Percentiles rank a stretch among this genome's conserved stretches.
Evolutionary conservation across 371 early-diverging fungal genomes (phyloP).

Genomic region (Umbelopsis sp.): DNA sequence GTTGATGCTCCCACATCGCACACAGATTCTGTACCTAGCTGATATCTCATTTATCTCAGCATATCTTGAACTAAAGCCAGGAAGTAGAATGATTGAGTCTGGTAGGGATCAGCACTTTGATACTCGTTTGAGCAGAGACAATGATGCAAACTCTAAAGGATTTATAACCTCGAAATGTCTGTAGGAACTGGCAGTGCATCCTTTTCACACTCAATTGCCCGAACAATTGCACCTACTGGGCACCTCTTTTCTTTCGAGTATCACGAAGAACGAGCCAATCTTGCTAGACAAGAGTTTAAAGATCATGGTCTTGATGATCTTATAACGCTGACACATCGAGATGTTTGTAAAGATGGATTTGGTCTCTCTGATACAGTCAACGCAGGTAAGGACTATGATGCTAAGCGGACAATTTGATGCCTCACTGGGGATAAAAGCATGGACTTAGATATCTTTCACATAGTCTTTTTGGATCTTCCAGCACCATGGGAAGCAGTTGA

Average conservation of each 20-base stretch:
- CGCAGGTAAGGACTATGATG: constrained; percentile 56
- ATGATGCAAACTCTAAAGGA: background rate
- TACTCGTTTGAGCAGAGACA: background rate
- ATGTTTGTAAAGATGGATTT: constrained; percentile 94
- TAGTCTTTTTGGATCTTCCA: constrained; percentile 95
- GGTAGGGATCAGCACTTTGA: constrained; percentile 43
- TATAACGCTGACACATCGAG: constrained; percentile 75
- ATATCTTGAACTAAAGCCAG: constrained; percentile 84
- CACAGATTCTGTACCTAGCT: constrained; percentile 93
- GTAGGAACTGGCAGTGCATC: constrained; percentile 94
- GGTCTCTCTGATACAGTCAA: constrained; percentile 71
- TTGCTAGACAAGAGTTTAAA: constrained; percentile 80
- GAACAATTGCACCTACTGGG: constrained; percentile 86
- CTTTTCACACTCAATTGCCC: constrained; percentile 91
- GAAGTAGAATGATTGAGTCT: constrained; percentile 87
- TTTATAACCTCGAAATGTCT: background rate
- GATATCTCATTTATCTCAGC: constrained; percentile 90
- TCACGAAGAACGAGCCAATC: constrained; percentile 77
- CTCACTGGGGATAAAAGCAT: background rate
- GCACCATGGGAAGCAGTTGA: constrained; percentile 95
- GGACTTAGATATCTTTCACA: too few relatives aligned
- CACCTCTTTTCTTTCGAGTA: constrained; percentile 94
- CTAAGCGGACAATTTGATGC: background rate
- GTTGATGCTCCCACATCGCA: constrained; percentile 87
- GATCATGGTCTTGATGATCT: constrained; percentile 73